Evolutionary conservation across 2,329 filamentous ascomycete species (phyloP).

Genomic region (Rhynchosporium agropyri): DNA sequence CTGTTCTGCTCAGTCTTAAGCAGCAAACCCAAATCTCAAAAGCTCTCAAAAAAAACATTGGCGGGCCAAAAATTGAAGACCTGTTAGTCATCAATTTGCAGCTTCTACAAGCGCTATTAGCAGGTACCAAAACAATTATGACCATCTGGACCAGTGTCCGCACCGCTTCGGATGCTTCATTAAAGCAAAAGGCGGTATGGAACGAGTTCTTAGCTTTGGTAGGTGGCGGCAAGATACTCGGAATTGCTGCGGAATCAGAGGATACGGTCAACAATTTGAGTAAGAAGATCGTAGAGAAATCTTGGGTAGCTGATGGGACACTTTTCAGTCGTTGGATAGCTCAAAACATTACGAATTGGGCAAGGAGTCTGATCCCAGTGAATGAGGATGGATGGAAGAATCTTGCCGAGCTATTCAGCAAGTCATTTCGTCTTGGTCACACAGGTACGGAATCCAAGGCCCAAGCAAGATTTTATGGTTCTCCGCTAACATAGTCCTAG

Average conservation of each 20-base stretch:
- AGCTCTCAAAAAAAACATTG: constrained; percentile 35
- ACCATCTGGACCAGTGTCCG: constrained; percentile 50
- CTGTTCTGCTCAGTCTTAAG: constrained; percentile 70
- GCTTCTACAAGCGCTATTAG: constrained; percentile 48
- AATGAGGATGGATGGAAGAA: constrained; percentile 35
- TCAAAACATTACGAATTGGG: constrained; percentile 38
- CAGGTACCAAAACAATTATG: constrained; percentile 46
- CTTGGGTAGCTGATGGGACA: constrained; percentile 40
- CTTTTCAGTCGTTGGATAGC: constrained; percentile 41
- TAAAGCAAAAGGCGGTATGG: constrained; percentile 59
- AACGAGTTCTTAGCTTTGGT: constrained; percentile 62
- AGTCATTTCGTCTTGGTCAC: constrained; percentile 40
- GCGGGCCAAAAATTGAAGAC: constrained; percentile 41
- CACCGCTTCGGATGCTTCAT: constrained; percentile 40
- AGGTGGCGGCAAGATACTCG: constrained; percentile 62
- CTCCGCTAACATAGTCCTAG: constrained; percentile 30
- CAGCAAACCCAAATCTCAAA: constrained; percentile 58
- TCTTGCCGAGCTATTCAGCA: constrained; percentile 39
- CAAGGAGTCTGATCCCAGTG: constrained; percentile 26
- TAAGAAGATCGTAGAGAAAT: constrained; percentile 32
- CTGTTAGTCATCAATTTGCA: constrained; percentile 47
- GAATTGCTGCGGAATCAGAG: constrained; percentile 58
- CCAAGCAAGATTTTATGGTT: neutral
- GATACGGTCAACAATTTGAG: constrained; percentile 43
- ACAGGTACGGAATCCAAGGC: constrained; percentile 30